A percentile compares a stretch with the other conserved stretches of the same genome.
These are phyloP conservation scores for Russula dissimulans DNA, from an alignment of 768 basidiomycete genomes.

Conservation along the genomic window DNA sequence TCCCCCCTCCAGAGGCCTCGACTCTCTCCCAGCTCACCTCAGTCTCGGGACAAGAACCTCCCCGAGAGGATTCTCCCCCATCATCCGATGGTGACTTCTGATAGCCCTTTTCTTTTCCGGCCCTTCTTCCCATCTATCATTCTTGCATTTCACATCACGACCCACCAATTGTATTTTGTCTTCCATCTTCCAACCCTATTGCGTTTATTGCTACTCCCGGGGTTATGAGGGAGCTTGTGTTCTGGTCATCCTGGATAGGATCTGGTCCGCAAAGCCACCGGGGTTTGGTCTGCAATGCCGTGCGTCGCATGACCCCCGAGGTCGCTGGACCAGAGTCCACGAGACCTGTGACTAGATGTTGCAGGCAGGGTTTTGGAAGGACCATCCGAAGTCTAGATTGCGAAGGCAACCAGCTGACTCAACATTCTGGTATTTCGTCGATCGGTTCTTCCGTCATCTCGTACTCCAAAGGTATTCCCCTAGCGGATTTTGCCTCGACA, in stretches of 20 bases:
- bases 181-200: constrained; percentile 23
- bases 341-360: constrained; percentile 32
- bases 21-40: constrained; percentile 41
- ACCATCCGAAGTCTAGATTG: constrained; percentile 28
- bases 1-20: constrained; percentile 52
- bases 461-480: constrained; percentile 19
- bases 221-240: constrained; percentile 17
- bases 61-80: constrained; percentile 51
- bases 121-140: constrained; percentile 18
- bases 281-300: constrained; percentile 30
- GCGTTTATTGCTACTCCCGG: constrained; percentile 6
- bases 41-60: constrained; percentile 50
- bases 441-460: constrained; percentile 22
- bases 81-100: constrained; percentile 29
- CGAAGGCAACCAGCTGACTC: constrained; percentile 17
- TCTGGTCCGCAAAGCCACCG: constrained; percentile 25
- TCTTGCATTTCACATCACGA: constrained; percentile 19
- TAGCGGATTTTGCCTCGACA: constrained; percentile 16
- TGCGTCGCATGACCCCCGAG: constrained; percentile 24
- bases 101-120: constrained; percentile 20
- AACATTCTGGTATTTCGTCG: constrained; percentile 23
- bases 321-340: constrained; percentile 20
- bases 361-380: constrained; percentile 29
- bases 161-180: constrained; percentile 24
- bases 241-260: constrained; percentile 15